A percentile compares a stretch with the other conserved stretches of the same genome.
Evolutionary conservation across 192 early-diverging fungal genomes (phyloP).

Genomic region (Linnemannia exigua): DNA sequence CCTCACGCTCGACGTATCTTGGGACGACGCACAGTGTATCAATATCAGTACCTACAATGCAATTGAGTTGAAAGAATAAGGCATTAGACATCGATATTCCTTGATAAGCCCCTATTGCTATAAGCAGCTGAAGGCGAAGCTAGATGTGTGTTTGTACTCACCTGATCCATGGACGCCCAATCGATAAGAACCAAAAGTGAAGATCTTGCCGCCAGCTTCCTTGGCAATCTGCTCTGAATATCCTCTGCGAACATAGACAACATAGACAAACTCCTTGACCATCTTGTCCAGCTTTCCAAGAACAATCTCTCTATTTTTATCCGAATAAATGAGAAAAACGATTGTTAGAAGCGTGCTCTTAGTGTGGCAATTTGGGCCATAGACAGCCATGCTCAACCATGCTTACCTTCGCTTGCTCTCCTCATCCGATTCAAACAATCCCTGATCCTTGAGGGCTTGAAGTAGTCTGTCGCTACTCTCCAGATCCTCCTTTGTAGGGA

Average conservation of each 20-base stretch:
- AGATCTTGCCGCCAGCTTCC: constrained; percentile 95
- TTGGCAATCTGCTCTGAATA: constrained; percentile 86
- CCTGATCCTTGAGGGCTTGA: constrained; percentile 77
- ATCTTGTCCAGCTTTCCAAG: constrained; percentile 89
- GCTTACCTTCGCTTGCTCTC: constrained; percentile 85
- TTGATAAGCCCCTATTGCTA: neutral
- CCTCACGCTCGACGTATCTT: constrained; percentile 87
- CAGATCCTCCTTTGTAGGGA: constrained; percentile 77
- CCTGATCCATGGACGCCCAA: constrained; percentile 95
- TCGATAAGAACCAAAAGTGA: constrained; percentile 97
- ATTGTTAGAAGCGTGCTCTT: neutral
- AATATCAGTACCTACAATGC: constrained; percentile 91
- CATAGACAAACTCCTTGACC: constrained; percentile 93
- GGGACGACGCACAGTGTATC: constrained; percentile 98
- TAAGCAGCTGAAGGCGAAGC: neutral
- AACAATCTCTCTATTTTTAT: constrained; percentile 78
- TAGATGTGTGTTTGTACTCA: constrained; percentile 31
- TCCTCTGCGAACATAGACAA: constrained; percentile 79
- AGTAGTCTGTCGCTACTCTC: constrained; percentile 79
- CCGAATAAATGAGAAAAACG: neutral
- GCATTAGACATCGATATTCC: neutral
- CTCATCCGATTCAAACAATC: constrained; percentile 90
- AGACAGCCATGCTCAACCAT: neutral
- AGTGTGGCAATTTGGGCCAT: neutral
- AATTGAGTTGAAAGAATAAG: neutral